A percentile compares a stretch with the other conserved stretches of the same genome.
phyloP scores from a whole-genome alignment of 306 rosid genomes.

The Castanea crenata region DNA sequence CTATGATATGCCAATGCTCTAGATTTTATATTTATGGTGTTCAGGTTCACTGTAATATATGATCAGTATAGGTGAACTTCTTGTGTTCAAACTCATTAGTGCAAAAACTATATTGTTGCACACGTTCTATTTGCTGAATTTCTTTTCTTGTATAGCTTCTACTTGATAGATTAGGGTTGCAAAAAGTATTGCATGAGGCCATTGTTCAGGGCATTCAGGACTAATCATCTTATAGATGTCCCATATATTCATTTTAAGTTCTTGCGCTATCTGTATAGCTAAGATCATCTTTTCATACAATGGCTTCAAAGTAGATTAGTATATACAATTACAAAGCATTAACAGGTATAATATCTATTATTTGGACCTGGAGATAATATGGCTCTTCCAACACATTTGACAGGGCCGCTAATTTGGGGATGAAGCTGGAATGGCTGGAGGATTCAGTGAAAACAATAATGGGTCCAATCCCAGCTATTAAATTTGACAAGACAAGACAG shows the following conservation, averaged over 20 bases:
- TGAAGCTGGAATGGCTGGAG: conserved; percentile 82
- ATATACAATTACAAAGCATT: background rate
- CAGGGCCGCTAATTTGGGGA: conserved; percentile 79
- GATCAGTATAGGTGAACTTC: background rate
- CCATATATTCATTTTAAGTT: no score
- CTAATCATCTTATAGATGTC: no score
- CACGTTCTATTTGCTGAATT: background rate
- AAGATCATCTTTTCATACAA: no score
- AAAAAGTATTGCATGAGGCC: no score
- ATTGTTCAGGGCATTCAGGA: no score
- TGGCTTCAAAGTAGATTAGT: no score
- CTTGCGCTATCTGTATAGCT: no score
- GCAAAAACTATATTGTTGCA: background rate
- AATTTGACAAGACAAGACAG: conserved; percentile 47
- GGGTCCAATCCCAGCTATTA: conserved; percentile 88
- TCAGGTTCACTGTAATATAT: no score
- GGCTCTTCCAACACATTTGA: background rate
- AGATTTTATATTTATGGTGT: no score
- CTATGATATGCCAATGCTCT: no score
- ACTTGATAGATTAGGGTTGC: background rate
- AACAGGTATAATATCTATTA: background rate
- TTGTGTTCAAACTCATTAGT: background rate
- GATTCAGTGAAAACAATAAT: conserved; percentile 68
- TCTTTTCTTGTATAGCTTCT: background rate
- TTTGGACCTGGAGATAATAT: background rate